A percentile compares a stretch with the other conserved stretches of the same genome.
phyloP scores from a whole-genome alignment of 148 eudicot species.

The Polygonum aviculare region DNA sequence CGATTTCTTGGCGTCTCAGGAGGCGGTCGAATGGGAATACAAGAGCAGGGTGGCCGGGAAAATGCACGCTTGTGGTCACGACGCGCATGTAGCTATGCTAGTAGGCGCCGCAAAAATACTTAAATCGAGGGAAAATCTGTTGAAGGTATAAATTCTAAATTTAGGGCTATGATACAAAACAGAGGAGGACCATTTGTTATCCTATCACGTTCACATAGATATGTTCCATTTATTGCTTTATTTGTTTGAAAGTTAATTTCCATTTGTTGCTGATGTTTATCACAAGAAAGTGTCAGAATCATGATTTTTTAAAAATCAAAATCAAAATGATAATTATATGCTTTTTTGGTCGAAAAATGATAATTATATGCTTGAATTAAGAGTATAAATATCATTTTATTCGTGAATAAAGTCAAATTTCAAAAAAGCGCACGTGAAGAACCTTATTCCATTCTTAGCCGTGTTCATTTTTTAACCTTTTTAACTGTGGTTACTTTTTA shows the following conservation, averaged over 20 bases:
- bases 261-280: too few relatives aligned
- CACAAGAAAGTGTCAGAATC: not conserved
- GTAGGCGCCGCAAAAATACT: constrained; percentile 42
- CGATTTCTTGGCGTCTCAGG: constrained; percentile 15
- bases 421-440: not conserved
- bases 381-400: too few relatives aligned
- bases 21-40: constrained; percentile 44
- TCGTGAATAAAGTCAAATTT: too few relatives aligned
- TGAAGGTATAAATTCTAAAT: not conserved
- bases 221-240: not conserved
- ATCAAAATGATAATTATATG: not conserved
- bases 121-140: not conserved
- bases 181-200: too few relatives aligned
- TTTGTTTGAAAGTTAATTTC: too few relatives aligned
- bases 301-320: not conserved
- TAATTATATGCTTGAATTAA: not conserved
- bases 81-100: constrained; percentile 49
- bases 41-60: constrained; percentile 44
- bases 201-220: not conserved
- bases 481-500: not conserved
- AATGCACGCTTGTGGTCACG: constrained; percentile 67
- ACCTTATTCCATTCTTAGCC: not conserved
- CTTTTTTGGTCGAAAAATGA: not conserved
- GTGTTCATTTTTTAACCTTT: not conserved
- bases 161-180: not conserved